These are phyloP conservation scores for Chaetothyriales sp. DNA, from an alignment of 2,329 filamentous ascomycete species.

Conservation along the genomic window DNA sequence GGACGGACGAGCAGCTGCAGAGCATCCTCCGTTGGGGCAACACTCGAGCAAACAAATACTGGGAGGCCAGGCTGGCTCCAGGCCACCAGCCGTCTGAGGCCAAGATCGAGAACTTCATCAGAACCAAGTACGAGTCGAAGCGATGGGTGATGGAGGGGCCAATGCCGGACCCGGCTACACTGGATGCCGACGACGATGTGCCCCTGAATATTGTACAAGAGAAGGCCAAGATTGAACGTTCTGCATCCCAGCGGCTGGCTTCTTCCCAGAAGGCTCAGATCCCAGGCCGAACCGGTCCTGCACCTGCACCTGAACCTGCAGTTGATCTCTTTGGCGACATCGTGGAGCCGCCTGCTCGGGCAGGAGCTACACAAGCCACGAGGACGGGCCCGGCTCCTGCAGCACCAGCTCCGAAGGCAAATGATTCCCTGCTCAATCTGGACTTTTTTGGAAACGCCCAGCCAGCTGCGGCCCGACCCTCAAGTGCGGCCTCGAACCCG, in stretches of 20 bases:
- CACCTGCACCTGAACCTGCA: constrained; percentile 34
- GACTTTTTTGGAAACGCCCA: constrained; percentile 73
- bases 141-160: constrained; percentile 98
- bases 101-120: constrained; percentile 99
- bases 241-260: constrained; percentile 38
- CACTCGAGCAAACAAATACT: constrained; percentile 89
- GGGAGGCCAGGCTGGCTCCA: constrained; percentile 83
- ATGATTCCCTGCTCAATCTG: constrained; percentile 75
- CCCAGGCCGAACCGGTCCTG: constrained; percentile 19
- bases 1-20: constrained; percentile 95
- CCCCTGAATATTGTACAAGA: constrained; percentile 54
- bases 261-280: constrained; percentile 21
- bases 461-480: constrained; percentile 54
- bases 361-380: constrained; percentile 52
- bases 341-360: constrained; percentile 47
- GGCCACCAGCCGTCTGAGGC: constrained; percentile 88
- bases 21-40: constrained; percentile 95
- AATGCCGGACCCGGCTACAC: constrained; percentile 77
- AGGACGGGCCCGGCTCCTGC: constrained; percentile 47
- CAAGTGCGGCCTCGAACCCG: constrained; percentile 57
- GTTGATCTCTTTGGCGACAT: constrained; percentile 75
- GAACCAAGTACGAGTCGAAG: constrained; percentile 97
- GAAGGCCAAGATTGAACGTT: constrained; percentile 52
- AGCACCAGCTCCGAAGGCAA: constrained; percentile 42
- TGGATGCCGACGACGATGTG: constrained; percentile 71